Conservation (phyloP, 441 rosid genomes). For the Kokia cookei region DNA sequence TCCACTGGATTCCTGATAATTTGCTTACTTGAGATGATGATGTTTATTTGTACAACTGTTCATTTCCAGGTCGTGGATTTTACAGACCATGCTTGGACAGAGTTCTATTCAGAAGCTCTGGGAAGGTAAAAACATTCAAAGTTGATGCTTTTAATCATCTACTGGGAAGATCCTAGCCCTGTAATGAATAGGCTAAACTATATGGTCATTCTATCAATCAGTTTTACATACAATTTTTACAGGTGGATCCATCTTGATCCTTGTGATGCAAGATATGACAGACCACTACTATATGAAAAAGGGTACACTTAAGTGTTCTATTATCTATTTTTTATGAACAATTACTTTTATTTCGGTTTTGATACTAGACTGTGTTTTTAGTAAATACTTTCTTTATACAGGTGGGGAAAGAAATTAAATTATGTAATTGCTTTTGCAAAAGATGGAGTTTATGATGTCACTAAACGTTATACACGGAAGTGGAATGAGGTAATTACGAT, state of each 20-base stretch:
- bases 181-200: background rate
- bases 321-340: background rate
- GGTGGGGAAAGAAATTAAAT: slow-evolving; percentile 79
- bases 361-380: slow-evolving; percentile 4
- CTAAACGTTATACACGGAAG: slow-evolving; percentile 91
- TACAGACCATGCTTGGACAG: slow-evolving; percentile 96
- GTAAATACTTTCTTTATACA: slow-evolving; percentile 14
- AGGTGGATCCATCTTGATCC: slow-evolving; percentile 99
- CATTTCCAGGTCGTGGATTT: slow-evolving; percentile 77
- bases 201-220: background rate
- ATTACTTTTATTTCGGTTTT: background rate
- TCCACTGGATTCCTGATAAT: background rate
- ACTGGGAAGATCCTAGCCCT: background rate
- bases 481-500: slow-evolving; percentile 69
- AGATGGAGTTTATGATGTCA: slow-evolving; percentile 89
- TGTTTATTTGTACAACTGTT: background rate
- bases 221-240: slow-evolving; percentile 12
- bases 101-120: slow-evolving; percentile 61
- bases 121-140: slow-evolving; percentile 48
- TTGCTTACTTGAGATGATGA: slow-evolving; percentile 1
- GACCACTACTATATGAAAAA: slow-evolving; percentile 81
- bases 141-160: slow-evolving; percentile 1
- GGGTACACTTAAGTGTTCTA: slow-evolving; percentile 40
- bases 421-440: slow-evolving; percentile 72
- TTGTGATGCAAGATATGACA: slow-evolving; percentile 74